These are phyloP conservation scores for Fraxinus angustifolia DNA, from an alignment of 305 asterid species.

Conservation along the genomic window DNA sequence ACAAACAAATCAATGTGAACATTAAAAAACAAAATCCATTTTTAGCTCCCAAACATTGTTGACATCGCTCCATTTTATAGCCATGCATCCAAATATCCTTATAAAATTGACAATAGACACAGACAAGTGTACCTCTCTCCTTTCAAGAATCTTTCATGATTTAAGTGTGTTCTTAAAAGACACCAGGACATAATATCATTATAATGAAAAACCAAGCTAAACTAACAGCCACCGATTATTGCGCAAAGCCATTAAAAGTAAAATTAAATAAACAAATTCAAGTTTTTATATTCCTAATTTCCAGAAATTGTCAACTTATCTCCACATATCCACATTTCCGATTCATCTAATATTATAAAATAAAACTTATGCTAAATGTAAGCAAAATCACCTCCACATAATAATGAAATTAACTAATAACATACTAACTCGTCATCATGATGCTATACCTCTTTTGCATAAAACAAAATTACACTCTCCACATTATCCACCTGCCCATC, in stretches of 20 bases:
- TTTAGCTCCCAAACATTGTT: neutral
- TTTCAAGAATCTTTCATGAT: neutral
- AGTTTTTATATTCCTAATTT: neutral
- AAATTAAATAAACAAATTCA: neutral
- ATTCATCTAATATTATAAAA: neutral
- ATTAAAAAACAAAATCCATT: neutral
- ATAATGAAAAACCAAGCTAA: neutral
- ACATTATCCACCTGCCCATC: neutral
- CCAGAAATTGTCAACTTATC: neutral
- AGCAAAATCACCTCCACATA: neutral
- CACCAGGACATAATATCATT: neutral
- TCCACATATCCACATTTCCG: neutral
- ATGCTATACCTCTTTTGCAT: neutral
- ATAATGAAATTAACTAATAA: neutral
- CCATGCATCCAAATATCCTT: neutral
- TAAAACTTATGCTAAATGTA: neutral
- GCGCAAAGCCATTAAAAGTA: neutral
- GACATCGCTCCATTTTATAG: neutral
- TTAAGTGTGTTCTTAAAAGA: neutral
- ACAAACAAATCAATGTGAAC: neutral
- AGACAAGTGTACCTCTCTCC: neutral
- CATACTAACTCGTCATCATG: neutral
- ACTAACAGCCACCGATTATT: neutral
- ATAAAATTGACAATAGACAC: neutral
- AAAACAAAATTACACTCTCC: neutral